A percentile compares a stretch with the other conserved stretches of the same genome.
Evolutionary conservation across 352 stramenopile genomes (phyloP).

Genomic region (Globisporangium nunn): DNA sequence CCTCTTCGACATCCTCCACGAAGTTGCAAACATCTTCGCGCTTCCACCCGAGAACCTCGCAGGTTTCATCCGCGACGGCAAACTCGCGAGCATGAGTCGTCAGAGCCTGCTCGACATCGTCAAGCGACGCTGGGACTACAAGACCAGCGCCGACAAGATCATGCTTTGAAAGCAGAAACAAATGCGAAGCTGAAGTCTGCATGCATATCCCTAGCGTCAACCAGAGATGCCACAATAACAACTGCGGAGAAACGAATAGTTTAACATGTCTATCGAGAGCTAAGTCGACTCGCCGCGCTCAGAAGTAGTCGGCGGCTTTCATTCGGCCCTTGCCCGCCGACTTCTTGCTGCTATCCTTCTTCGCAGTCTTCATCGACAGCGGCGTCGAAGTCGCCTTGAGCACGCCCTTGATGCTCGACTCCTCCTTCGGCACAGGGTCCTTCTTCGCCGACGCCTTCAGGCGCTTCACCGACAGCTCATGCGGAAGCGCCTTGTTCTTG

Average conservation of each 20-base stretch:
- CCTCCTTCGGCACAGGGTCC: constrained; percentile 41
- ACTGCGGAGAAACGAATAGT: background rate
- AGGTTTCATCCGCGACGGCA: constrained; percentile 69
- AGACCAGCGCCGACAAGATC: constrained; percentile 70
- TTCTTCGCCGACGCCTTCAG: constrained; percentile 73
- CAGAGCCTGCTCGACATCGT: constrained; percentile 55
- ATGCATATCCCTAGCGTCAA: too few relatives aligned
- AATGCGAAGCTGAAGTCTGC: too few relatives aligned
- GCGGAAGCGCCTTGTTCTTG: constrained; percentile 74
- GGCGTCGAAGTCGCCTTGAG: constrained; percentile 42
- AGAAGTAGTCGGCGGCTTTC: constrained; percentile 73
- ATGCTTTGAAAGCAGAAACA: constrained; percentile 18
- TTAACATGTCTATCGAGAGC: background rate
- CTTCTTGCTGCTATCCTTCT: constrained; percentile 42
- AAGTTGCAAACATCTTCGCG: constrained; percentile 79
- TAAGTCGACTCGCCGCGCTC: constrained; percentile 1
- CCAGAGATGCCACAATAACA: too few relatives aligned
- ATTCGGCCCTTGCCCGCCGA: constrained; percentile 41
- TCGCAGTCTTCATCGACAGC: constrained; percentile 13
- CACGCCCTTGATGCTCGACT: constrained; percentile 57
- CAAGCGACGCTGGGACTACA: constrained; percentile 81
- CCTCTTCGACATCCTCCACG: constrained; percentile 71
- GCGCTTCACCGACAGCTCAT: constrained; percentile 79
- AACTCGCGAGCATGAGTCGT: constrained; percentile 53
- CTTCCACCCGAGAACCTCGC: constrained; percentile 68